These are phyloP conservation scores for Lactarius sanguifluus DNA, from an alignment of 768 basidiomycete genomes.

Conservation along the genomic window DNA sequence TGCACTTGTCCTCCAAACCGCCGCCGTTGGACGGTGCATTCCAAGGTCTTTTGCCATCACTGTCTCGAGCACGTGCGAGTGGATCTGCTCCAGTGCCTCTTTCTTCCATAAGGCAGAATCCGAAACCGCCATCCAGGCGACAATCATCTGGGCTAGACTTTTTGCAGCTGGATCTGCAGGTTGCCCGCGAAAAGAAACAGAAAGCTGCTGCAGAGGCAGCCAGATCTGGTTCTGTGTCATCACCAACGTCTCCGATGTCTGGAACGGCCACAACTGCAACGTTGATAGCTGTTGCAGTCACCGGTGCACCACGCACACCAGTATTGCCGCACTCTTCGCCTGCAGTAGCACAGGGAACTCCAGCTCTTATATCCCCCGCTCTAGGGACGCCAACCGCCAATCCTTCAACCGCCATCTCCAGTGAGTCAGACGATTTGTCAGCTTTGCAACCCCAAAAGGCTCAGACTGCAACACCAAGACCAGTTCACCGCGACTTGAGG, in stretches of 20 bases:
- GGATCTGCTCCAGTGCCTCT: neutral
- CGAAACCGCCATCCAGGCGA: conserved; percentile 4
- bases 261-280: neutral
- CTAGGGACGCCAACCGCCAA: neutral
- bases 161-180: conserved; percentile 19
- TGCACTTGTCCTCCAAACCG: neutral
- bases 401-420: neutral
- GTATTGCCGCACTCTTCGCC: neutral
- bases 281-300: neutral
- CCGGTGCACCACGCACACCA: conserved; percentile 1
- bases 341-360: neutral
- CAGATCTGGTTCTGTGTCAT: neutral
- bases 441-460: neutral
- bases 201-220: conserved; percentile 1
- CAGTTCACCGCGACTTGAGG: conserved; percentile 18
- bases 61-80: neutral
- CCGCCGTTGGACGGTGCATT: neutral
- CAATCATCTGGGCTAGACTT: conserved; percentile 21
- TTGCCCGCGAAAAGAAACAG: conserved; percentile 20
- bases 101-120: conserved; percentile 1
- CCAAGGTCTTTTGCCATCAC: neutral
- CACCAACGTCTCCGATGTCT: conserved; percentile 1
- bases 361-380: neutral
- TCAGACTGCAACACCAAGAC: neutral
- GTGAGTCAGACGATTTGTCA: conserved; percentile 1